Evolutionary conservation across 306 rosid genomes (phyloP).

Genomic region (Castanea crenata): DNA sequence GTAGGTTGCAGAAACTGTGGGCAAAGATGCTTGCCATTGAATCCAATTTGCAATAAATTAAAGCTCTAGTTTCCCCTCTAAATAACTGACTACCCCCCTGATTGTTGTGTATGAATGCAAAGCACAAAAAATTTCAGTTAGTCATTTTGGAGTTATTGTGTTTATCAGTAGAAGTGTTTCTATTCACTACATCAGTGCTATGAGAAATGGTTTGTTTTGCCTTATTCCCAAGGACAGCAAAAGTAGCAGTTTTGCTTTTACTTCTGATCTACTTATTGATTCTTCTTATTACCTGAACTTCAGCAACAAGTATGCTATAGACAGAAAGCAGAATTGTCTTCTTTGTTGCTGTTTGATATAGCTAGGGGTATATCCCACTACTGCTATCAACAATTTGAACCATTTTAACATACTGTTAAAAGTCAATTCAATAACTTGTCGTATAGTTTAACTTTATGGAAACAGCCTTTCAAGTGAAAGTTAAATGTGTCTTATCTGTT

Average conservation of each 20-base stretch:
- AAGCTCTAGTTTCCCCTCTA: neutral
- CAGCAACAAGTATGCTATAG: neutral
- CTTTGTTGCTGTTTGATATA: slow-evolving; percentile 12
- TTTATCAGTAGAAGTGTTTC: too few relatives aligned
- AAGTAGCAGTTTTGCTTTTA: neutral
- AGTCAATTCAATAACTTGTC: slow-evolving; percentile 4
- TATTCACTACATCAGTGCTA: neutral
- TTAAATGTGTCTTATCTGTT: slow-evolving; percentile 16
- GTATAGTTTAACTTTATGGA: neutral
- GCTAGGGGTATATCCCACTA: neutral
- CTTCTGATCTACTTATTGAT: neutral
- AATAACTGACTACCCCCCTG: neutral
- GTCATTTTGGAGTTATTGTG: neutral
- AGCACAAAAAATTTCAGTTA: neutral
- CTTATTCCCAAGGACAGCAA: neutral
- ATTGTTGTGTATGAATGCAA: neutral
- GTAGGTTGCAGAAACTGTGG: neutral
- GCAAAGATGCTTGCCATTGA: neutral
- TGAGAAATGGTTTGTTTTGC: neutral
- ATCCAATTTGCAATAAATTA: neutral
- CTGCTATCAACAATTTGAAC: slow-evolving; percentile 2
- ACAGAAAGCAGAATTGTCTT: neutral
- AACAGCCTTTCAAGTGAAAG: slow-evolving; percentile 7
- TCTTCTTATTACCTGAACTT: neutral
- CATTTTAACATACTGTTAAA: slow-evolving; percentile 4